phyloP scores from a whole-genome alignment of 2,329 filamentous ascomycete species.

The Fusarium sp. region DNA sequence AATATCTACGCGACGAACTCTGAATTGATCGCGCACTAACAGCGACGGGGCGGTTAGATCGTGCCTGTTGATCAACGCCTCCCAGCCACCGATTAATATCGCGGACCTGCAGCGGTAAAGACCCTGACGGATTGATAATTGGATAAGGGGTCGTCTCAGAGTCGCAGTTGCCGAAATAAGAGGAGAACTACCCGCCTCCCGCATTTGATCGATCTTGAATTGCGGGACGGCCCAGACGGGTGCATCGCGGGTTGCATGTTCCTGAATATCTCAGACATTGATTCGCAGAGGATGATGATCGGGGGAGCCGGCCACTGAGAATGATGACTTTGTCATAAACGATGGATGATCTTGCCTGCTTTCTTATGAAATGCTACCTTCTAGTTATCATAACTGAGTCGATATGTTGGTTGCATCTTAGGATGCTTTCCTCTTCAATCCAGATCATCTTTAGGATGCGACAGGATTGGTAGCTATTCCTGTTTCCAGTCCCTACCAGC shows the following conservation, averaged over 20 bases:
- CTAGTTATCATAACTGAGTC: no score
- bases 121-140: background rate
- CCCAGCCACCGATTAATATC: conserved; percentile 31
- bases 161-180: conserved; percentile 23
- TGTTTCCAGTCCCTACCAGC: no score
- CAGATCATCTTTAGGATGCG: no score
- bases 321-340: no score
- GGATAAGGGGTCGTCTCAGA: conserved; percentile 1
- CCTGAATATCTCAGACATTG: conserved; percentile 22
- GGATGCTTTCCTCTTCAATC: no score
- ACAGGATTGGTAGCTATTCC: no score
- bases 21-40: conserved; percentile 11
- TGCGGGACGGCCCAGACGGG: conserved; percentile 31
- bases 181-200: conserved; percentile 2
- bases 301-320: no score
- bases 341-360: no score
- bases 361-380: no score
- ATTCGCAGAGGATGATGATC: no score
- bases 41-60: conserved; percentile 18
- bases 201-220: conserved; percentile 15
- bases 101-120: background rate
- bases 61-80: conserved; percentile 40
- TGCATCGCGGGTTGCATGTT: conserved; percentile 29
- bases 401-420: no score
- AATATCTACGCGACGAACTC: background rate